Conservation (phyloP, 306 rosid species). For the Sicyos baderoa region DNA sequence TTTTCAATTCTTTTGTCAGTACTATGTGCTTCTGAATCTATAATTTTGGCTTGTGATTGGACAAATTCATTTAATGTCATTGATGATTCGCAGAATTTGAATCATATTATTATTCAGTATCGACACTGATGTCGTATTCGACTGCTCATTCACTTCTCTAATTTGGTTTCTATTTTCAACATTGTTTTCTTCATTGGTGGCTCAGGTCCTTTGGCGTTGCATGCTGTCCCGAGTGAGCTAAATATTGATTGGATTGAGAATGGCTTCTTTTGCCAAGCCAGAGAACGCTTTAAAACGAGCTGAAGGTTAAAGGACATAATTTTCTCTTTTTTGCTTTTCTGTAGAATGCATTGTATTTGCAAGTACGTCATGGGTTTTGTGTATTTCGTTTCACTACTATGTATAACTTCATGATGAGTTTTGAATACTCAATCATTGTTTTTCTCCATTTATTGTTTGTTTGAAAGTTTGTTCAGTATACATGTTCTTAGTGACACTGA, state of each 20-base stretch:
- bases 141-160: neutral
- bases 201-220: constrained; percentile 23
- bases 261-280: constrained; percentile 48
- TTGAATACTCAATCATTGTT: too few relatives aligned
- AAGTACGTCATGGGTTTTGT: too few relatives aligned
- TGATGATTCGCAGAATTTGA: neutral
- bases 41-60: neutral
- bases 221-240: constrained; percentile 17
- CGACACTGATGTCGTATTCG: neutral
- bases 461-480: too few relatives aligned
- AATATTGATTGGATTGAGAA: constrained; percentile 20
- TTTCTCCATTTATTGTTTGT: too few relatives aligned
- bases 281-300: constrained; percentile 60
- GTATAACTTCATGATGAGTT: too few relatives aligned
- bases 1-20: too few relatives aligned
- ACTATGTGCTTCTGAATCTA: neutral
- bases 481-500: too few relatives aligned
- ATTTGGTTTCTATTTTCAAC: too few relatives aligned
- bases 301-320: constrained; percentile 31
- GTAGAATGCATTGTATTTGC: neutral
- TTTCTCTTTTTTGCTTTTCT: neutral
- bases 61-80: neutral
- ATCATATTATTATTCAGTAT: neutral
- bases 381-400: neutral
- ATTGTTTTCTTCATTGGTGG: neutral